Evolutionary conservation across 2,329 filamentous ascomycete genomes (phyloP).

Genomic region (Raffaelea deltoideospora): DNA sequence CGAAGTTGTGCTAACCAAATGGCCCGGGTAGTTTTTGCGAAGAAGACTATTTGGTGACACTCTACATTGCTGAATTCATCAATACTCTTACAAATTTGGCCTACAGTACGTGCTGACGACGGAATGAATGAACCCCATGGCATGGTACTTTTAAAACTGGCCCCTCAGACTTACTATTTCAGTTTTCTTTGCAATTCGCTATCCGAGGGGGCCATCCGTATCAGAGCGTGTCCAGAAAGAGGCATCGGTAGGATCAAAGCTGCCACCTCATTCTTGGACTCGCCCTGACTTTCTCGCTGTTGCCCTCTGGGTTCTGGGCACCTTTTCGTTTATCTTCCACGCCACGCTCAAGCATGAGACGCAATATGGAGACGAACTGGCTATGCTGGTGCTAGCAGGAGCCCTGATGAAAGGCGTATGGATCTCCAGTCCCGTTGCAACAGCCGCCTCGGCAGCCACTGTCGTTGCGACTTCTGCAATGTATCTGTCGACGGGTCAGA

Average conservation of each 20-base stretch:
- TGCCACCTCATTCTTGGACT: constrained; percentile 3
- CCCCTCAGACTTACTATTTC: too few species aligned
- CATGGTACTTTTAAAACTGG: too few species aligned
- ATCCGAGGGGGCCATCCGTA: constrained; percentile 16
- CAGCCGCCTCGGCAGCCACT: constrained; percentile 21
- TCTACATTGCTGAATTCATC: constrained; percentile 36
- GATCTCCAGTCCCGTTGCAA: constrained; percentile 25
- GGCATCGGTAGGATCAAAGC: too few species aligned
- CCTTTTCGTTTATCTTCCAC: constrained; percentile 28
- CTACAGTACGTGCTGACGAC: constrained; percentile 22
- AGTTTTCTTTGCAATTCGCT: constrained; percentile 27
- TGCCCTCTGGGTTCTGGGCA: constrained; percentile 24
- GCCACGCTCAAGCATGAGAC: constrained; percentile 25
- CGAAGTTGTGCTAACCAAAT: neutral
- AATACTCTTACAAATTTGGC: constrained; percentile 35
- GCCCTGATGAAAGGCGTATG: constrained; percentile 34
- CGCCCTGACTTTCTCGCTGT: constrained; percentile 25
- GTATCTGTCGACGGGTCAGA: constrained; percentile 25
- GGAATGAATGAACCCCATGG: too few species aligned
- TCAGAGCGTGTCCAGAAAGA: neutral
- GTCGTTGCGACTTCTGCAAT: constrained; percentile 24
- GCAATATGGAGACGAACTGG: constrained; percentile 39
- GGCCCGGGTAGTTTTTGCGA: constrained; percentile 16
- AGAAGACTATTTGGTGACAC: constrained; percentile 37
- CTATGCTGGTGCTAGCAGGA: constrained; percentile 39